Base-by-base conservation (phyloP, 352 stramenopile genomes). In the Hyaloperonospora arabidopsidis region DNA sequence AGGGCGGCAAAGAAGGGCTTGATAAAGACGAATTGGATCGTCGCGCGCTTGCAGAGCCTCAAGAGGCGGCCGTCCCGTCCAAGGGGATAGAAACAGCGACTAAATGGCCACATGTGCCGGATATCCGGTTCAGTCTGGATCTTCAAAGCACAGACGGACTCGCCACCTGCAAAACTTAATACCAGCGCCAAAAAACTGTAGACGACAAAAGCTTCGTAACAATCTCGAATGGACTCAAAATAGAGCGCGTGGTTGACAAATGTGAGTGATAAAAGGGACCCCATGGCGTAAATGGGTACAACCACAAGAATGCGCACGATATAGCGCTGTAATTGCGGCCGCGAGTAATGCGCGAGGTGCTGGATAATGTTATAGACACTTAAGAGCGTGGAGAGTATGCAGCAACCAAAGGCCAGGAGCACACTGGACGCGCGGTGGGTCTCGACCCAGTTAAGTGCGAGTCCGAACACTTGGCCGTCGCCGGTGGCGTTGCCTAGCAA, bases 191-290 rank as follows among this genome's bases (percentile, higher is more conserved):
- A 61, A 63, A 97, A 97, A 23, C 70, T 91, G 62, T 97, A 97
- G 25, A 97, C 83, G 17, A 97, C 89, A 53, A 96, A 97, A 0
- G 89, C 89, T 57, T 97, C 89, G 65, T 96, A 97, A 52, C 85
- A 82, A 61, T 97, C 89, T 40, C 89, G 85, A 23, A 96, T 68
- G 14, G 80, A 90, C 61, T 95, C 83, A 39, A 95, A 87, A 48
- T 89, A 90, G 43, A 93, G 65, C 52, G 82, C 79, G 48, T 87
- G 65, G 45, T 88, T 76, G 38, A 89, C 77, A 54, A 93, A 91
- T 29, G 70, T 71, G 36, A 96, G 72, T 52, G 86, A 89, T 12
- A 95, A 55, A 29, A 89, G 74, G 32, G 79, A 90, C n/a, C 76
- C 73, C 36, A 95, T 51, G 13, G 85, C 84, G 66, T 96, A 96